phyloP scores from a whole-genome alignment of 2,329 filamentous ascomycete genomes.

The Lizonia empirigonia region DNA sequence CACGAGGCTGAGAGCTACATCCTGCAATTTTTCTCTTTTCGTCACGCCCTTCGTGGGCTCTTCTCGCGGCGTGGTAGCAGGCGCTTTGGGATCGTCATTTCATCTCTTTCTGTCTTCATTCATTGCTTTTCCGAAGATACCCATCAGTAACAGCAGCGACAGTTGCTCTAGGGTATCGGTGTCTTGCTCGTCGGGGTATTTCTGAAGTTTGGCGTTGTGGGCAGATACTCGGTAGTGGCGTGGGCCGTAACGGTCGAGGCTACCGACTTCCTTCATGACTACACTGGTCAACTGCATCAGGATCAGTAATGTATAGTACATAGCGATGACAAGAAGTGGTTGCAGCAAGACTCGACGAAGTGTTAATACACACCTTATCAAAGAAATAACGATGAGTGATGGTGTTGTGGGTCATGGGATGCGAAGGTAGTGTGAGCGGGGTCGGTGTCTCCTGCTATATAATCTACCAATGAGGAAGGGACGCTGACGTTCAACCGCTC shows the following conservation, averaged over 20 bases:
- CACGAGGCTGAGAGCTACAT: conserved; percentile 31
- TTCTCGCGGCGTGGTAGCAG: conserved; percentile 10
- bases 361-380: conserved; percentile 17
- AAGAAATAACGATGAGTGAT: conserved; percentile 17
- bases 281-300: conserved; percentile 13
- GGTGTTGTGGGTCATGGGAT: conserved; percentile 17
- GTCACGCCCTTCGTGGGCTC: background rate
- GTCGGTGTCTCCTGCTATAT: conserved; percentile 18
- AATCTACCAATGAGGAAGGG: conserved; percentile 22
- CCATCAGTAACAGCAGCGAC: conserved; percentile 21
- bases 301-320: conserved; percentile 42
- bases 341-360: conserved; percentile 1
- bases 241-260: conserved; percentile 8
- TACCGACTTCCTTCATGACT: conserved; percentile 7
- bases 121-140: conserved; percentile 24
- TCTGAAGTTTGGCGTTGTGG: conserved; percentile 18
- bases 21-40: conserved; percentile 5
- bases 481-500: conserved; percentile 10
- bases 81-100: conserved; percentile 12
- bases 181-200: conserved; percentile 3
- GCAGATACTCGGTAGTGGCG: conserved; percentile 2
- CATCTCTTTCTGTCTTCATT: conserved; percentile 4
- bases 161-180: conserved; percentile 22
- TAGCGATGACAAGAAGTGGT: conserved; percentile 13
- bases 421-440: conserved; percentile 16